These are phyloP conservation scores for Ceratobasidium sp. DNA, from an alignment of 1,284 basidiomycete species.

Conservation along the genomic window DNA sequence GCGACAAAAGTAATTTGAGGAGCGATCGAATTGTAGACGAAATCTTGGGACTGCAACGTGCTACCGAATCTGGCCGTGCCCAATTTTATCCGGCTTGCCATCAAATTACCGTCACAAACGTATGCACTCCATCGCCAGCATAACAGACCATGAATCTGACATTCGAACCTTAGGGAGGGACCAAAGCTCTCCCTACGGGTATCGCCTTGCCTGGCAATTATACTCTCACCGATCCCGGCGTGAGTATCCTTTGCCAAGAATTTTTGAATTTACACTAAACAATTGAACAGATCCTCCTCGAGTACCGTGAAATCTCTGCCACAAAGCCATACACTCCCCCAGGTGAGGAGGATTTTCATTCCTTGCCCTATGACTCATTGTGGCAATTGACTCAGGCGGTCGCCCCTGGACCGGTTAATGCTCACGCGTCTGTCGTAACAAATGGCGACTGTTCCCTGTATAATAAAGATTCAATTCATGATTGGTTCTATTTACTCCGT, in stretches of 20 bases:
- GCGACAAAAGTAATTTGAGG: not conserved
- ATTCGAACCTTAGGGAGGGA: not conserved
- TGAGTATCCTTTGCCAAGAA: not conserved
- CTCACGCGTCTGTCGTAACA: not conserved
- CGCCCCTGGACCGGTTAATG: conserved; percentile 22
- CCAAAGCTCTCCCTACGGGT: conserved; percentile 10
- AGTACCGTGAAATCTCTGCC: conserved; percentile 20
- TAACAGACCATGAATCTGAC: not conserved
- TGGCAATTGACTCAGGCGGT: not conserved
- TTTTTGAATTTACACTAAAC: not conserved
- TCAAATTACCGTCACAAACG: conserved; percentile 24
- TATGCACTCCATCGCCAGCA: not conserved
- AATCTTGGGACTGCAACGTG: conserved; percentile 17
- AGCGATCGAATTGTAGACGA: not conserved
- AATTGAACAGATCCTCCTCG: not conserved
- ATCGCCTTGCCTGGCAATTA: conserved; percentile 14
- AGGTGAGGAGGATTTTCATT: not conserved
- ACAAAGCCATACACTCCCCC: conserved; percentile 22
- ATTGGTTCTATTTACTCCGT: not conserved
- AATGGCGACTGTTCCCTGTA: not conserved
- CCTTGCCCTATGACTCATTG: not conserved
- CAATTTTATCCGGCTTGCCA: conserved; percentile 24
- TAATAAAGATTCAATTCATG: not conserved
- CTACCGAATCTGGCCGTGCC: conserved; percentile 5
- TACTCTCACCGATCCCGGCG: conserved; percentile 19